Evolutionary conservation across 176 grass and related monocot species (phyloP).

Genomic region (Thalia dealbata): DNA sequence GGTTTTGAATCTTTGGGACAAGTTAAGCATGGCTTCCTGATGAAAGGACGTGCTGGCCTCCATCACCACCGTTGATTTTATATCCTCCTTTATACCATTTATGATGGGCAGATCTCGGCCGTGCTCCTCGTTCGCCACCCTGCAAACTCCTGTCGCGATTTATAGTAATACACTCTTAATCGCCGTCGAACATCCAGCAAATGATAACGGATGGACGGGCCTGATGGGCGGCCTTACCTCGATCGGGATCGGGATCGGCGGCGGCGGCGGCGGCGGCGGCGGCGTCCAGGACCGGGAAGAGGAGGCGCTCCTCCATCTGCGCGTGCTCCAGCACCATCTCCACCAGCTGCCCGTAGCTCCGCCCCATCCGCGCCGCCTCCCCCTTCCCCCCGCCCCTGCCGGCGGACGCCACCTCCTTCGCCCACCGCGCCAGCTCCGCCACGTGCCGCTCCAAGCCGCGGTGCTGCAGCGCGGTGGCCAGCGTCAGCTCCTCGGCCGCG

Average conservation of each 20-base stretch:
- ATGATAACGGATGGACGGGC: background rate
- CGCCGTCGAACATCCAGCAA: background rate
- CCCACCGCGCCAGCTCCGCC: constrained; percentile 47
- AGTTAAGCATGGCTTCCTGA: constrained; percentile 74
- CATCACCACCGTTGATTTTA: constrained; percentile 83
- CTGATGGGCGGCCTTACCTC: no score
- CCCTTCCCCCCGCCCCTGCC: constrained; percentile 14
- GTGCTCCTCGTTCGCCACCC: constrained; percentile 80
- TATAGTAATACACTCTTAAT: constrained; percentile 16
- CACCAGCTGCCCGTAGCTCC: constrained; percentile 63
- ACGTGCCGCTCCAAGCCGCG: constrained; percentile 70
- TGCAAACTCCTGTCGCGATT: constrained; percentile 43
- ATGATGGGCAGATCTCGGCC: constrained; percentile 91
- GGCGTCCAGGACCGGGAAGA: constrained; percentile 73
- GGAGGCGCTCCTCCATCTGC: constrained; percentile 85
- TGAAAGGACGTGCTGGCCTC: constrained; percentile 57
- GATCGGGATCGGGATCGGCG: background rate
- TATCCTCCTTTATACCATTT: constrained; percentile 98
- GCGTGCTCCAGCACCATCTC: constrained; percentile 98
- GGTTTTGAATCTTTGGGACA: constrained; percentile 57
- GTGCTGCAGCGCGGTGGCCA: constrained; percentile 74
- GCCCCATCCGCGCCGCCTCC: constrained; percentile 58
- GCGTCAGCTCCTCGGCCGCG: constrained; percentile 41
- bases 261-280: no score
- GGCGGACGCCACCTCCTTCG: constrained; percentile 46